phyloP scores from a whole-genome alignment of 2,329 filamentous ascomycete genomes.

The Rachicladosporium sp. region DNA sequence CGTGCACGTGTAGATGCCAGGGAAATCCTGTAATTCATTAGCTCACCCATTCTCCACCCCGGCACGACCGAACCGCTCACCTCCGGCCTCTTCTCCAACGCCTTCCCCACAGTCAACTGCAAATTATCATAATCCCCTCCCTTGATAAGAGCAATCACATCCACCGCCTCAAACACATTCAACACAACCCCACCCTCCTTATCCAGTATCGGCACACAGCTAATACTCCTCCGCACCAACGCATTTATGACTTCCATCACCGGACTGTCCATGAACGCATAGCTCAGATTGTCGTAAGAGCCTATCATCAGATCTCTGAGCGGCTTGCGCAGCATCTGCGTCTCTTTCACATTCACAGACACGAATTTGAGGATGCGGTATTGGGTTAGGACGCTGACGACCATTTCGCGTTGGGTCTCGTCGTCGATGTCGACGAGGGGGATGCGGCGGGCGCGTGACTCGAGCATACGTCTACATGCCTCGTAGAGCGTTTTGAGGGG shows the following conservation, averaged over 20 bases:
- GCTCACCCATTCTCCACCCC: not conserved
- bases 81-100: conserved; percentile 71
- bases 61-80: conserved; percentile 29
- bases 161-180: conserved; percentile 95
- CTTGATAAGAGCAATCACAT: conserved; percentile 93
- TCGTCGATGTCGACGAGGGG: conserved; percentile 88
- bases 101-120: conserved; percentile 74
- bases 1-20: conserved; percentile 92
- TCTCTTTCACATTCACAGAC: conserved; percentile 84
- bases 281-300: conserved; percentile 69
- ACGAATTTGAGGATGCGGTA: conserved; percentile 99
- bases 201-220: conserved; percentile 86
- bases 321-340: conserved; percentile 76
- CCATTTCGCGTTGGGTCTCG: conserved; percentile 82
- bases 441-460: conserved; percentile 84
- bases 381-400: conserved; percentile 94
- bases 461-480: conserved; percentile 86
- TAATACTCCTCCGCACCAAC: conserved; percentile 88
- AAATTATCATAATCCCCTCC: conserved; percentile 87
- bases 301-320: conserved; percentile 75
- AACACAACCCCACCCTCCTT: conserved; percentile 62
- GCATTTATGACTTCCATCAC: conserved; percentile 91
- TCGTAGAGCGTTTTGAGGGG: conserved; percentile 86
- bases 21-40: conserved; percentile 56
- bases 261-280: conserved; percentile 74